Evolutionary conservation across 148 eudicot genomes (phyloP), one percentile per base, ranked within the genome.

Genomic region (Rhododendron vialii): DNA sequence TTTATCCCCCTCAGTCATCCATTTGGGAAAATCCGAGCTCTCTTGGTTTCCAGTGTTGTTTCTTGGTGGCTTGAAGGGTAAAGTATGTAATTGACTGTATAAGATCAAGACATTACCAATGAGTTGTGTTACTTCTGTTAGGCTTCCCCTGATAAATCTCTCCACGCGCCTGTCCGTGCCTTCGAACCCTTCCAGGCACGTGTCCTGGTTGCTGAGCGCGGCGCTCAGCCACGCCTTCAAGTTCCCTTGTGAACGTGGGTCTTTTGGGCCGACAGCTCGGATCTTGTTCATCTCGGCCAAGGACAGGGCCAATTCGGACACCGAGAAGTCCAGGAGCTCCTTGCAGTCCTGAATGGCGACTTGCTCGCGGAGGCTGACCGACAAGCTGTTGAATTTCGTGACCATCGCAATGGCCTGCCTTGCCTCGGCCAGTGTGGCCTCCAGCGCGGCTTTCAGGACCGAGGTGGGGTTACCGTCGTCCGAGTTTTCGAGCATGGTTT

Each of bases 141-240:
- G 82, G 80, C 96, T 92, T 50, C 98, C 98, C 84, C 87, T 90
- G n/a, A 96, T 90, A 87, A 89, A 91, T 30, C 86, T 91, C 81
- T 92, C 92, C 15, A 92, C 87, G 13, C 85, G 90, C 26, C 91
- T 86, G 76, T 90, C 88, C 0, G 98, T 93, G 47, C 98, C 99
- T 83, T 97, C 95, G 51, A 97, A 95, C 61, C 99, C 99, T 88
- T 97, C 98, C 0, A 95, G 95, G 89, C 99, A 97, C 0, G 99
- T 97, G 87, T 97, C 98, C 83, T 97, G 99, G 89, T 97, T 94
- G 85, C 98, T 93, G 18, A 94, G 80, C 12, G 98, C 99, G 0
- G 98, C 99, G 84, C 99, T 97, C 13, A 97, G 89, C 99, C 99
- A 97, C 17, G 98, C 93, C 65, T 92, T 89, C 6, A 96, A 88